phyloP scores from a whole-genome alignment of 177 flowering plant genomes.

The Telopea speciosissima region DNA sequence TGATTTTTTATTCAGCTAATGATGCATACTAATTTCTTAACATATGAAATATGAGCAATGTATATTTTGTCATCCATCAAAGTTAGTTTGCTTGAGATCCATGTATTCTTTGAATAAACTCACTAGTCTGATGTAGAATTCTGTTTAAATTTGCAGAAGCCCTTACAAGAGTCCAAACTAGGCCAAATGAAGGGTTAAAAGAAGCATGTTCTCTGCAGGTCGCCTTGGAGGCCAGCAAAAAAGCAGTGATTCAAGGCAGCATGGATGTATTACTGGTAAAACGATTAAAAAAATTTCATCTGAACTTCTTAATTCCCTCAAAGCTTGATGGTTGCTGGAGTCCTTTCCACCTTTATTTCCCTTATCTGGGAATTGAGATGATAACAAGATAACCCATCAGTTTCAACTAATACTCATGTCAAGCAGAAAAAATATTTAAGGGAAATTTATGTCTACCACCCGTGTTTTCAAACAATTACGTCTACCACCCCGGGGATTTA shows the following conservation, averaged over 20 bases:
- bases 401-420: not conserved
- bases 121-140: conserved; percentile 15
- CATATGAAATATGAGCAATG: too few relatives aligned
- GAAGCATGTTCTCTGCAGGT: conserved; percentile 50
- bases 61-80: not conserved
- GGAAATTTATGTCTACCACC: too few relatives aligned
- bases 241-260: conserved; percentile 81
- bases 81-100: conserved; percentile 1
- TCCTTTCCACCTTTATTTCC: not conserved
- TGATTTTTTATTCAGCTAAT: too few relatives aligned
- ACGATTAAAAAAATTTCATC: not conserved
- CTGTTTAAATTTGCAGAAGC: conserved; percentile 46
- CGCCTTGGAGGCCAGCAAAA: conserved; percentile 72
- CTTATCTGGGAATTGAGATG: not conserved
- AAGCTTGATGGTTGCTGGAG: not conserved
- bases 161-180: conserved; percentile 37
- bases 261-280: conserved; percentile 76
- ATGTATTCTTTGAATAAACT: conserved; percentile 6
- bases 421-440: too few relatives aligned
- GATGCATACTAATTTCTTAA: too few relatives aligned
- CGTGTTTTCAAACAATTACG: too few relatives aligned
- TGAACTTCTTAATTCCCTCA: not conserved
- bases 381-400: not conserved
- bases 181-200: conserved; percentile 35
- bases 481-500: too few relatives aligned